Conservation (phyloP, 1,284 basidiomycete genomes). For the Cryptococcus sp. region DNA sequence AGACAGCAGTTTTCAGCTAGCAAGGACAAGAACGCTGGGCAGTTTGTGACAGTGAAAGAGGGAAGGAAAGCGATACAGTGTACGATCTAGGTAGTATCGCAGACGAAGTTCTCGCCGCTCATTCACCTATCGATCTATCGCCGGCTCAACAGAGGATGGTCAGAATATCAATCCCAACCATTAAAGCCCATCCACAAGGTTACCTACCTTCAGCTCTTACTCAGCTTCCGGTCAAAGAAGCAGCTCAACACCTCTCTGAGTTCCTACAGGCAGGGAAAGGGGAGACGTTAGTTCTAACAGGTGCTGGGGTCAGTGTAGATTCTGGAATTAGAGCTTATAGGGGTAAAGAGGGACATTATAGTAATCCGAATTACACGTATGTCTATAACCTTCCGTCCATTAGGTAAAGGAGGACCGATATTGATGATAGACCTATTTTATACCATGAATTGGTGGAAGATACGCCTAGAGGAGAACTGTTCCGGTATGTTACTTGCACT, state of each 20-base stretch:
- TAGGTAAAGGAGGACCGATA: neutral
- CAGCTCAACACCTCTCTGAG: conserved; percentile 60
- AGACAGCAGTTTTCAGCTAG: no score
- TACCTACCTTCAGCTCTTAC: conserved; percentile 50
- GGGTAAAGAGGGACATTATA: conserved; percentile 74
- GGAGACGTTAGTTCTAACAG: conserved; percentile 65
- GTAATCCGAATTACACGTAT: conserved; percentile 87
- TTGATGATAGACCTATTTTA: conserved; percentile 46
- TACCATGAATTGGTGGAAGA: conserved; percentile 78
- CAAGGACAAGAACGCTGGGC: no score
- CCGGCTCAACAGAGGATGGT: conserved; percentile 24
- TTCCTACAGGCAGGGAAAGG: conserved; percentile 67
- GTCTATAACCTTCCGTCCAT: conserved; percentile 29
- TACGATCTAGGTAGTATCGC: no score
- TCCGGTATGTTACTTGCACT: conserved; percentile 55
- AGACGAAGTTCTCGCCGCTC: no score
- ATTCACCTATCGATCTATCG: no score
- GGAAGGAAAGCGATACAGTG: no score
- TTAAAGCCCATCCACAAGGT: conserved; percentile 58
- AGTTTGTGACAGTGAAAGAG: no score
- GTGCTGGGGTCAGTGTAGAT: conserved; percentile 88
- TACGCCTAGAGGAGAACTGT: conserved; percentile 60
- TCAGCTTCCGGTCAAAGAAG: conserved; percentile 50
- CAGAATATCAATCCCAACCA: conserved; percentile 70
- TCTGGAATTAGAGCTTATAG: conserved; percentile 85